Conservation (phyloP, 805 yeast genomes). For the Maudiozyma turicensis region DNA sequence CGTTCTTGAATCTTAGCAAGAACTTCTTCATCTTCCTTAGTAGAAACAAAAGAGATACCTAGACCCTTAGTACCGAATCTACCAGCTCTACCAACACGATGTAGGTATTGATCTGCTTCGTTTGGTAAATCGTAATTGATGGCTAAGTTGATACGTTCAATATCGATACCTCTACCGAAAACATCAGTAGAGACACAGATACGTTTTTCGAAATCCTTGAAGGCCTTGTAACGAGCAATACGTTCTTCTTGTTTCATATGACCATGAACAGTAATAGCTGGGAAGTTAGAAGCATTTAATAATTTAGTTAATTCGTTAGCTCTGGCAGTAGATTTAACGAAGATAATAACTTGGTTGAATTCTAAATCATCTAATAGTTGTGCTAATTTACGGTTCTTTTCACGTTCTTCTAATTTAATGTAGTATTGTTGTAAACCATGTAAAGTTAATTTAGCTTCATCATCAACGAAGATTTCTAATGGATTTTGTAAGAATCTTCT, state of each 20-base stretch:
- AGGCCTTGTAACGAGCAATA: conserved; percentile 89
- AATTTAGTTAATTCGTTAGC: conserved; percentile 86
- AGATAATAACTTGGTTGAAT: conserved; percentile 95
- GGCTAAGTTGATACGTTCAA: conserved; percentile 96
- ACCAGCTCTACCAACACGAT: conserved; percentile 99
- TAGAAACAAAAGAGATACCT: conserved; percentile 81
- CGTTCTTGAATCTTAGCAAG: conserved; percentile 90
- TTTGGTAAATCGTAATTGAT: conserved; percentile 93
- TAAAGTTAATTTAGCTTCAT: conserved; percentile 91
- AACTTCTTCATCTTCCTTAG: conserved; percentile 81
- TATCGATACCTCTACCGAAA: conserved; percentile 98
- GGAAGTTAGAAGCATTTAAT: conserved; percentile 88
- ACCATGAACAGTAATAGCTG: conserved; percentile 93
- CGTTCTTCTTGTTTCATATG: conserved; percentile 96
- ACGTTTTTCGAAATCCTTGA: conserved; percentile 97
- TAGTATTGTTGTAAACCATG: conserved; percentile 98
- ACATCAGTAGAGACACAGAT: conserved; percentile 98
- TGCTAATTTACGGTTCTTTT: conserved; percentile 86
- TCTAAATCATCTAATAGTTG: conserved; percentile 89
- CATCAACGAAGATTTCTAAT: conserved; percentile 93
- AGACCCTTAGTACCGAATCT: conserved; percentile 99
- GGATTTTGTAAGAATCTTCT: conserved; percentile 98
- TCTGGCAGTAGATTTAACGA: conserved; percentile 84
- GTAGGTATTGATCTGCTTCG: conserved; percentile 96
- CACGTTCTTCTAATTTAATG: conserved; percentile 78